Conservation (phyloP, 441 rosid species). For the Viola pubescens region DNA sequence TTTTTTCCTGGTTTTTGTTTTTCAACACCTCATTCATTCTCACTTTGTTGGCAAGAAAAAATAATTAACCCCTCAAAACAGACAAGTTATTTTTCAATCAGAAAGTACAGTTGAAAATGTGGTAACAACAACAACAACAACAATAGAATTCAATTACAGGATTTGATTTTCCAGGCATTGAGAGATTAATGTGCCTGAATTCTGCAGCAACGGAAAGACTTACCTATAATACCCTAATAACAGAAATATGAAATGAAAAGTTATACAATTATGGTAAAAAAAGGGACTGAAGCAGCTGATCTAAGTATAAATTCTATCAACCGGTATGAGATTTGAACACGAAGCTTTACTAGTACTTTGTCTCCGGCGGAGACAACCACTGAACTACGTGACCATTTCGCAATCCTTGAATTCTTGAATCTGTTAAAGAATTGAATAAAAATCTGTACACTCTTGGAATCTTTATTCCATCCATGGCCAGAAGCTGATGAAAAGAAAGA, state of each 20-base stretch:
- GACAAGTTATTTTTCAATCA: constrained; percentile 2
- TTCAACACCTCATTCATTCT: constrained; percentile 35
- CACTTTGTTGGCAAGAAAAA: constrained; percentile 31
- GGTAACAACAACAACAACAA: neutral
- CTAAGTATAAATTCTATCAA: neutral
- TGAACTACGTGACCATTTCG: constrained; percentile 7
- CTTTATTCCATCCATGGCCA: constrained; percentile 14
- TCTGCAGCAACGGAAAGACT: constrained; percentile 9
- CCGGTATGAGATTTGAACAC: neutral
- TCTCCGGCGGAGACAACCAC: neutral
- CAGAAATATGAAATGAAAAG: neutral
- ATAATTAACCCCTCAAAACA: constrained; percentile 16
- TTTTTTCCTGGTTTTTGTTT: constrained; percentile 21
- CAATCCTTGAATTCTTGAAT: constrained; percentile 17
- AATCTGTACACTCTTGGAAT: constrained; percentile 31
- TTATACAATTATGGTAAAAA: neutral
- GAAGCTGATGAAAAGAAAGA: neutral
- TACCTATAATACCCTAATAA: neutral
- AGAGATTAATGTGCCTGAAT: constrained; percentile 7
- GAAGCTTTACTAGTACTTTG: too few species aligned
- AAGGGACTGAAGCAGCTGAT: neutral
- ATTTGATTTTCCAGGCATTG: constrained; percentile 2
- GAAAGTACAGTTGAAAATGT: constrained; percentile 10
- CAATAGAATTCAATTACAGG: constrained; percentile 13
- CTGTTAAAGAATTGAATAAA: constrained; percentile 36